Conservation (phyloP, 1,284 basidiomycete species). For the Hypsizygus ulmarius region DNA sequence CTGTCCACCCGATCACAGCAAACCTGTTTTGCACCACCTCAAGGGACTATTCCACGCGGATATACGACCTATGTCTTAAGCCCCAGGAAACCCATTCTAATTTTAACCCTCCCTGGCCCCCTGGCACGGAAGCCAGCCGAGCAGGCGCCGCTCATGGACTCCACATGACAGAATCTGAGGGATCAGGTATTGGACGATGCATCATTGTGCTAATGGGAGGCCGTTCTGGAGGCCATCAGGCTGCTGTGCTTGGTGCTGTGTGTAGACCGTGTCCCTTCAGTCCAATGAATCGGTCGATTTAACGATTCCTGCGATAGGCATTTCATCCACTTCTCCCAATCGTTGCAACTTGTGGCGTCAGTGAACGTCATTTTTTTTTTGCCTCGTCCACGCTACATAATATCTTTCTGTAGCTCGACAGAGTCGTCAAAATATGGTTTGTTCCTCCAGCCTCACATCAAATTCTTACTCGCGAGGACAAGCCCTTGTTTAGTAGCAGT, state of each 20-base stretch:
- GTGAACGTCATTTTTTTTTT: conserved; percentile 21
- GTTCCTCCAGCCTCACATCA: conserved; percentile 35
- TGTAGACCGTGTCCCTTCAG: conserved; percentile 20
- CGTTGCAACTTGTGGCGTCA: conserved; percentile 72
- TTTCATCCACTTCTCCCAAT: conserved; percentile 62
- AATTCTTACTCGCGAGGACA: conserved; percentile 59
- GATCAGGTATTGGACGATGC: conserved; percentile 59
- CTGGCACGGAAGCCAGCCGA: conserved; percentile 44
- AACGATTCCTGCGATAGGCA: conserved; percentile 38
- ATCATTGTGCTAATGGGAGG: conserved; percentile 63
- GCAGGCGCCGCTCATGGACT: conserved; percentile 71
- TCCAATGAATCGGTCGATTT: background rate
- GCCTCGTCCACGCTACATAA: background rate
- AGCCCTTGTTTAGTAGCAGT: conserved; percentile 67
- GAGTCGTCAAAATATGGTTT: conserved; percentile 70
- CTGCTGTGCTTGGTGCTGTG: conserved; percentile 64
- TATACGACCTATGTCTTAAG: conserved; percentile 55
- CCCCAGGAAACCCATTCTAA: conserved; percentile 39
- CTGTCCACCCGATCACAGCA: conserved; percentile 54
- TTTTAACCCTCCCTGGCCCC: conserved; percentile 59
- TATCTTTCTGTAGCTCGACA: conserved; percentile 52
- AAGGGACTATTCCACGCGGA: conserved; percentile 59
- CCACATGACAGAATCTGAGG: conserved; percentile 56
- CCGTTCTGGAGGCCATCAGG: conserved; percentile 66
- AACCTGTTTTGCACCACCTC: conserved; percentile 68